phyloP scores from a whole-genome alignment of 2,329 filamentous ascomycete genomes.

The Chaetomiaceae sp. region DNA sequence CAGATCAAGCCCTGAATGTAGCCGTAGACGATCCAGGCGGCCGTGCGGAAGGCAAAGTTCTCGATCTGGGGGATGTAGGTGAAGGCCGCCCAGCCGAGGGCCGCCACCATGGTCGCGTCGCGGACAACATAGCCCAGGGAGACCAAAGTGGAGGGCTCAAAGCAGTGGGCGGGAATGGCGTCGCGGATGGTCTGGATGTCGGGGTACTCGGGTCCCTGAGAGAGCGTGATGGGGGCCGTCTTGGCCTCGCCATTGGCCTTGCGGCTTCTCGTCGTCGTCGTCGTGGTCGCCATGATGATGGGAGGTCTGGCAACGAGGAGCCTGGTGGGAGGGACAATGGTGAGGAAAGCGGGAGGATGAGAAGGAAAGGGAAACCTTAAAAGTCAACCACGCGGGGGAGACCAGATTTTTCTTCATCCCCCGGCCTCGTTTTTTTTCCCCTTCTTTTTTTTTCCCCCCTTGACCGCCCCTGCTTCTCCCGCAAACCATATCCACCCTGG shows the following conservation, averaged over 20 bases:
- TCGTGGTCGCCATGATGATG: constrained; percentile 19
- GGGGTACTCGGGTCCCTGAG: constrained; percentile 32
- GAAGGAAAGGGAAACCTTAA: neutral
- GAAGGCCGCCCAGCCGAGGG: constrained; percentile 47
- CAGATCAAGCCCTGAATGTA: constrained; percentile 61
- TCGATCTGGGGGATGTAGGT: constrained; percentile 50
- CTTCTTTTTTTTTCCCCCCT: constrained; percentile 4
- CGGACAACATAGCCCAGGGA: constrained; percentile 54
- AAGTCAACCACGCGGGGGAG: neutral
- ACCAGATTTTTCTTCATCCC: constrained; percentile 6
- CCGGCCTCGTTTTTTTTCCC: neutral
- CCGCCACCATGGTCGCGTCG: constrained; percentile 46
- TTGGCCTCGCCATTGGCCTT: constrained; percentile 16
- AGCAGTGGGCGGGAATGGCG: constrained; percentile 58
- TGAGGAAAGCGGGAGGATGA: neutral
- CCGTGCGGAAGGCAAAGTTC: constrained; percentile 38
- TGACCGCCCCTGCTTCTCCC: constrained; percentile 2
- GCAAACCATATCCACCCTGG: neutral
- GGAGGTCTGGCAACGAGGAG: neutral
- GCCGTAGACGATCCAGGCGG: constrained; percentile 55
- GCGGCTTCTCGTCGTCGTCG: constrained; percentile 18
- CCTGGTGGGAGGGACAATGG: neutral
- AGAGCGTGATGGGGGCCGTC: constrained; percentile 11
- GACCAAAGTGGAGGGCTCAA: constrained; percentile 47
- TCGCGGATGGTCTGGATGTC: constrained; percentile 45